A percentile compares a stretch with the other conserved stretches of the same genome.
These are phyloP conservation scores for Pleomassaria siparia DNA, from an alignment of 2,329 filamentous ascomycete genomes.

Conservation along the genomic window DNA sequence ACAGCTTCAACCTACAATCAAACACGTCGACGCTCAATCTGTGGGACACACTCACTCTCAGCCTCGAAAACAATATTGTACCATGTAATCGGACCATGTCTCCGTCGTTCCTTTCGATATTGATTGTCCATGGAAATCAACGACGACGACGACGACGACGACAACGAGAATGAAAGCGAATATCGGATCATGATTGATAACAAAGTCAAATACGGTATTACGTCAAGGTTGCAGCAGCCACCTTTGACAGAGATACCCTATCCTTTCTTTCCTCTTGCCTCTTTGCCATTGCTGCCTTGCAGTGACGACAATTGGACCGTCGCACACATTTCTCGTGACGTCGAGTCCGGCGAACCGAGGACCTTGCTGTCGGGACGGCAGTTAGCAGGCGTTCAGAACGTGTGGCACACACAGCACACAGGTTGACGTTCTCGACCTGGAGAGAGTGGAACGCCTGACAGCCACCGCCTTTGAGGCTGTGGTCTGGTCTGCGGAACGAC, in stretches of 20 bases:
- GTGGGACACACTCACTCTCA: too few relatives aligned
- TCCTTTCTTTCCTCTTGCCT: slow-evolving; percentile 10
- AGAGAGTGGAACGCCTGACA: slow-evolving; percentile 28
- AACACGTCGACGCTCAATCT: too few relatives aligned
- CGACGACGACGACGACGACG: too few relatives aligned
- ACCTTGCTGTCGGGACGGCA: slow-evolving; percentile 22
- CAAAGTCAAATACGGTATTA: slow-evolving; percentile 12
- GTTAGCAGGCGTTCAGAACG: slow-evolving; percentile 23
- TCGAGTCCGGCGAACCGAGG: slow-evolving; percentile 24
- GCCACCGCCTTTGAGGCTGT: slow-evolving; percentile 24
- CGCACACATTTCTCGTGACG: slow-evolving; percentile 8
- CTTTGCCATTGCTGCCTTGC: slow-evolving; percentile 9
- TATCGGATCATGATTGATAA: slow-evolving; percentile 11
- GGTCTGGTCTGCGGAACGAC: too few relatives aligned
- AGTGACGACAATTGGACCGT: slow-evolving; percentile 8
- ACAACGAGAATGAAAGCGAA: slow-evolving; percentile 12
- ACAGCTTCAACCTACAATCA: too few relatives aligned
- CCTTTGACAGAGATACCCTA: slow-evolving; percentile 14
- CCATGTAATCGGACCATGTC: too few relatives aligned
- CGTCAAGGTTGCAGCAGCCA: slow-evolving; percentile 7
- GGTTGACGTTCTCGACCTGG: slow-evolving; percentile 28
- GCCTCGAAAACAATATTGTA: too few relatives aligned
- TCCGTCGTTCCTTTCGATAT: neutral
- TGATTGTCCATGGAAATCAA: slow-evolving; percentile 13
- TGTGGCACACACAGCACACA: slow-evolving; percentile 28